Percentiles rank a stretch among this genome's conserved stretches.
Conservation (phyloP, 2,329 filamentous ascomycete species). For the Hymenoscyphus occultus region DNA sequence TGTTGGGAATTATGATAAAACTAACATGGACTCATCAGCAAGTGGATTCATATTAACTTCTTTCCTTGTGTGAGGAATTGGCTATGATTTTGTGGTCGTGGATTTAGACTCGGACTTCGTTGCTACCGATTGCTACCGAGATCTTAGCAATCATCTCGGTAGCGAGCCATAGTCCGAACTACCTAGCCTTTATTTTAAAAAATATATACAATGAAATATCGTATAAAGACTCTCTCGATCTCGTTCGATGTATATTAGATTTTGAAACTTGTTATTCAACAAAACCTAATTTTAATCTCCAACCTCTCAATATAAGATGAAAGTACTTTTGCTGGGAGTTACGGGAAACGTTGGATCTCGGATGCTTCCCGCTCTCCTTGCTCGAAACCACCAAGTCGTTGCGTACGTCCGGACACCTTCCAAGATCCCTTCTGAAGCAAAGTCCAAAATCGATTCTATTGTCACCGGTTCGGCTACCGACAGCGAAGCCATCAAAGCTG, state of each 20-base stretch:
- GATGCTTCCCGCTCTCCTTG: constrained; percentile 37
- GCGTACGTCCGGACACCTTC: constrained; percentile 39
- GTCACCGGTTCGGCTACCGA: constrained; percentile 41
- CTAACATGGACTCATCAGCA: not conserved
- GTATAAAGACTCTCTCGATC: constrained; percentile 8
- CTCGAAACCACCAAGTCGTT: constrained; percentile 38
- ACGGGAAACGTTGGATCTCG: constrained; percentile 41
- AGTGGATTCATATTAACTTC: constrained; percentile 13
- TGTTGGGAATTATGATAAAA: not conserved
- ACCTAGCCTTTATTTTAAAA: constrained; percentile 8
- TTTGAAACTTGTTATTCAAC: not conserved
- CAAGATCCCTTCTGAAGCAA: constrained; percentile 38
- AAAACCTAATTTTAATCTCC: constrained; percentile 3
- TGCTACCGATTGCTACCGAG: constrained; percentile 16
- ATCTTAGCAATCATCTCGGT: constrained; percentile 9
- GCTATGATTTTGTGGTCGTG: constrained; percentile 1
- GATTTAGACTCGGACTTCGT: constrained; percentile 12
- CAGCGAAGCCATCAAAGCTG: constrained; percentile 35
- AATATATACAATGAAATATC: not conserved
- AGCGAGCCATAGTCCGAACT: constrained; percentile 8
- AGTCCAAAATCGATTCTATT: constrained; percentile 36
- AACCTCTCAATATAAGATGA: constrained; percentile 34
- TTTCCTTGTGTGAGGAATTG: constrained; percentile 2
- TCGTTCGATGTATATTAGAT: not conserved
- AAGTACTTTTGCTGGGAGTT: constrained; percentile 41